Evolutionary conservation across 2,329 filamentous ascomycete genomes (phyloP).

Genomic region (Alternaria atra): DNA sequence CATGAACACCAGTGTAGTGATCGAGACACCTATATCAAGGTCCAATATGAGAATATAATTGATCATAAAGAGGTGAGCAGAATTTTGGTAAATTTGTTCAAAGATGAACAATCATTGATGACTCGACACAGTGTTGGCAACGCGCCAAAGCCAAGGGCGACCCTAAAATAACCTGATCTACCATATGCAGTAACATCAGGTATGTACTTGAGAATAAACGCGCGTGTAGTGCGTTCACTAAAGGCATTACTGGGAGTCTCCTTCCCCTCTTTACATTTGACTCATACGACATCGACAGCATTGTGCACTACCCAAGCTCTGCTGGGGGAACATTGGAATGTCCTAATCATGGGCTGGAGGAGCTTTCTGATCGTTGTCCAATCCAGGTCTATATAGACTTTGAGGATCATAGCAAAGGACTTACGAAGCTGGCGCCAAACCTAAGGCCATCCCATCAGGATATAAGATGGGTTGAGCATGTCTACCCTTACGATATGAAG

Average conservation of each 20-base stretch:
- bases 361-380: background rate
- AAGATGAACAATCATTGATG: background rate
- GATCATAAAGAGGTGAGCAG: constrained; percentile 1
- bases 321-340: background rate
- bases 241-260: background rate
- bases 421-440: background rate
- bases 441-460: constrained; percentile 6
- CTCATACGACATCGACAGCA: background rate
- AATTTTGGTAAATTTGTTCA: background rate
- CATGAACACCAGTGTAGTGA: constrained; percentile 13
- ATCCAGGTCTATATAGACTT: background rate
- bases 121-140: background rate
- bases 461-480: constrained; percentile 5
- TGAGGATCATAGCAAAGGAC: background rate
- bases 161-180: background rate
- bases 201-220: background rate
- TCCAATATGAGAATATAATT: background rate
- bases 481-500: background rate
- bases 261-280: background rate
- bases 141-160: background rate
- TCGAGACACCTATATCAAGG: constrained; percentile 12
- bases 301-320: constrained; percentile 8
- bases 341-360: background rate
- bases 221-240: background rate
- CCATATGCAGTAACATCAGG: background rate